Base-by-base conservation (phyloP, 2,329 filamentous ascomycete species). In the Penicillium rolfsii region DNA sequence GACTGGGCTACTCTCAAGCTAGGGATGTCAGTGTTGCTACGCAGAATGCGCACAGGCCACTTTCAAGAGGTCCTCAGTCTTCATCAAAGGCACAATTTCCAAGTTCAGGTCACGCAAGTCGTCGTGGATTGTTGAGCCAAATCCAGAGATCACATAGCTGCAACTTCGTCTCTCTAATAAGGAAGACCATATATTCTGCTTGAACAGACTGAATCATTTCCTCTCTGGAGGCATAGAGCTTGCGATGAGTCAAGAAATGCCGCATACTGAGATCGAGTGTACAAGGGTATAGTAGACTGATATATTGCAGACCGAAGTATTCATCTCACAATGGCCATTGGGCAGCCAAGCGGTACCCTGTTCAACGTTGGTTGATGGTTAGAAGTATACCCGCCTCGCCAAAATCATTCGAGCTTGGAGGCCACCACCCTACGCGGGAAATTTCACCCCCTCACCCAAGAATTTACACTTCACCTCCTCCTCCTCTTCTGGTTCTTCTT, bases 381-480 rank as follows among this genome's bases (percentile, higher is more conserved):
- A 7, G 46, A 50, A 9, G 30, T 50, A 50, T 35, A 33, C 22
- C 26, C 9, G 28, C 46, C 46, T 50, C 30, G 22, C 28, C 16
- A 30, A 19, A 30, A 50, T 12, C 4, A 50, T 1, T 28, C 33
- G n/a, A 28, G 30, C 30, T 33, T 8, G 4, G 30, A 49, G 46
- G n/a, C 46, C 35, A 50, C 30, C 28, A 50, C 28, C 24, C 14
- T n/a, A 24, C 24, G 45, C 30, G 28, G 26, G 14, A 28, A 30
- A 30, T 28, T 14, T 26, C 24, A 40, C 30, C 46, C 58, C 52
- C 48, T 61, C 58, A 63, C 48, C 33, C 53, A 53, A 43, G 35
- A 50, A 50, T 14, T 35, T 28, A 35, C 14, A 22, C n/a, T 9
- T 30, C 46, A 24, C 33, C 26, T 48, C 8, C 45, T 48, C 36